Percentiles rank a stretch among this genome's conserved stretches.
phyloP scores from a whole-genome alignment of 177 flowering plant genomes.

The Vitis hybrid region DNA sequence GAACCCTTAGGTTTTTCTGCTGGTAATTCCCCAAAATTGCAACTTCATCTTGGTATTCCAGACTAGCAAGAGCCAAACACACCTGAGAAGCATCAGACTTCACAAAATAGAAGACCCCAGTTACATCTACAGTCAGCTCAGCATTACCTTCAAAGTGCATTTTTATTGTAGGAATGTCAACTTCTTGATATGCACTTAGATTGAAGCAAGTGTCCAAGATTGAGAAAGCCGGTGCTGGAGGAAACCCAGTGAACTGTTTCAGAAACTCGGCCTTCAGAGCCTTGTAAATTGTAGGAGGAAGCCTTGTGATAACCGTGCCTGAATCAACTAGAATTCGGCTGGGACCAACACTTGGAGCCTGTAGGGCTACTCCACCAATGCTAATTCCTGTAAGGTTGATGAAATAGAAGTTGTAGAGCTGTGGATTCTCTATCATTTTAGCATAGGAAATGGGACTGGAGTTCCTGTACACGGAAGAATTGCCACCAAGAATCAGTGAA shows the following conservation, averaged over 20 bases:
- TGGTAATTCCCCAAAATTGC: slow-evolving; percentile 82
- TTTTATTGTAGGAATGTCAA: slow-evolving; percentile 56
- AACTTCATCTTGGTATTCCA: slow-evolving; percentile 58
- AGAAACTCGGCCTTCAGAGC: slow-evolving; percentile 59
- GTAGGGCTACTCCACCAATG: slow-evolving; percentile 63
- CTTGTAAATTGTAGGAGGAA: slow-evolving; percentile 63
- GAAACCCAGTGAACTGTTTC: slow-evolving; percentile 69
- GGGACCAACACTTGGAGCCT: slow-evolving; percentile 37
- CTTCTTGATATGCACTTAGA: slow-evolving; percentile 61
- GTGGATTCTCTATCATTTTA: slow-evolving; percentile 48
- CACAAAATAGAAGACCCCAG: slow-evolving; percentile 72
- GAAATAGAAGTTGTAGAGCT: slow-evolving; percentile 56
- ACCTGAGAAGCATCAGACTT: slow-evolving; percentile 79
- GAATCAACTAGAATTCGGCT: slow-evolving; percentile 64
- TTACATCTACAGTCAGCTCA: slow-evolving; percentile 57
- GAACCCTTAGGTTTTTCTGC: slow-evolving; percentile 76
- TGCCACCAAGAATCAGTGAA: slow-evolving; percentile 60
- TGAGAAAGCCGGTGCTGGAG: slow-evolving; percentile 64
- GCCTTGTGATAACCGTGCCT: slow-evolving; percentile 79
- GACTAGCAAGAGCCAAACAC: slow-evolving; percentile 84
- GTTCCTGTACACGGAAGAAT: slow-evolving; percentile 52
- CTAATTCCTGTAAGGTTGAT: slow-evolving; percentile 67
- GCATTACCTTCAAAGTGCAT: slow-evolving; percentile 61
- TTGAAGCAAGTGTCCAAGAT: slow-evolving; percentile 85
- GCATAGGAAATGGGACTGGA: slow-evolving; percentile 69